Evolutionary conservation across 2,329 filamentous ascomycete genomes (phyloP).

Genomic region (Microdochium paspali): DNA sequence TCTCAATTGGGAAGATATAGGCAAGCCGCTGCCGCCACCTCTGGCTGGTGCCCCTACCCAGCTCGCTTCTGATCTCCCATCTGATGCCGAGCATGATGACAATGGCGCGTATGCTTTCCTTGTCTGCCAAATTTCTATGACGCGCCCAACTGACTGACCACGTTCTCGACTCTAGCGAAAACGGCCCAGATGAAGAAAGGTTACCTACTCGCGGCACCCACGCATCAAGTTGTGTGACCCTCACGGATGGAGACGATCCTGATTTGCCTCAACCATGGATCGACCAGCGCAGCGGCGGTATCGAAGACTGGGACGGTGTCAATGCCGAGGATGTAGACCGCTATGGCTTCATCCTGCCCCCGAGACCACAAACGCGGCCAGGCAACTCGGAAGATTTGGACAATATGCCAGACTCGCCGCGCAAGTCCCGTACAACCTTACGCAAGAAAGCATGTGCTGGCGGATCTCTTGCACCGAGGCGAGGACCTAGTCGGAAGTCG

Average conservation of each 20-base stretch:
- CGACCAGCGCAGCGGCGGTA: conserved; percentile 43
- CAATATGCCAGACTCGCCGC: conserved; percentile 31
- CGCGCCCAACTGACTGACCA: conserved; percentile 15
- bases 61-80: conserved; percentile 39
- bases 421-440: conserved; percentile 35
- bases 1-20: conserved; percentile 43
- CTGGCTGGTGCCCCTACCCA: conserved; percentile 32
- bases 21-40: conserved; percentile 33
- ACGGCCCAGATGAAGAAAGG: conserved; percentile 11
- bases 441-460: conserved; percentile 27
- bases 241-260: background rate
- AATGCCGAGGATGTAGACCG: conserved; percentile 53
- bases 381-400: conserved; percentile 30
- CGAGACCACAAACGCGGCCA: conserved; percentile 29
- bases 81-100: conserved; percentile 34
- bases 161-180: conserved; percentile 14
- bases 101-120: conserved; percentile 50
- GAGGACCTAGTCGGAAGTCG: conserved; percentile 41
- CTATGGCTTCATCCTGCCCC: conserved; percentile 55
- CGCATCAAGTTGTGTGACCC: background rate
- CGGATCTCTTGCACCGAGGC: conserved; percentile 28
- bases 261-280: conserved; percentile 19
- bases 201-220: background rate
- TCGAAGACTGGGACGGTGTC: conserved; percentile 61
- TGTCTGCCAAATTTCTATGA: conserved; percentile 20